Percentiles rank a stretch among this genome's conserved stretches.
Conservation (phyloP, 768 basidiomycete species). For the Psilocybe tampanensis region DNA sequence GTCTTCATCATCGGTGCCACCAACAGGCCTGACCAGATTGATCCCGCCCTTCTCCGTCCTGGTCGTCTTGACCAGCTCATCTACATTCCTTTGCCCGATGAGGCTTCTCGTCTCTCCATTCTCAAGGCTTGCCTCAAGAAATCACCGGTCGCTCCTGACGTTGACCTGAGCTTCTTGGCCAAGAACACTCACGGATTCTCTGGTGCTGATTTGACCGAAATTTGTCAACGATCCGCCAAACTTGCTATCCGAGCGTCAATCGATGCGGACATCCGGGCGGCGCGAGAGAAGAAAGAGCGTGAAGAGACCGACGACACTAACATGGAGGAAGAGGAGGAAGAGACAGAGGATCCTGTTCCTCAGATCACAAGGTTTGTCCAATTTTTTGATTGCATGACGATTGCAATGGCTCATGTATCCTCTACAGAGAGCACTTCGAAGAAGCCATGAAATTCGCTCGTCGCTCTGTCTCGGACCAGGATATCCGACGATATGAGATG, state of each 20-base stretch:
- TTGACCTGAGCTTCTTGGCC: slow-evolving; percentile 85
- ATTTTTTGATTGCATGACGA: slow-evolving; percentile 7
- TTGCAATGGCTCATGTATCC: not conserved
- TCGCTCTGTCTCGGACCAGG: slow-evolving; percentile 94
- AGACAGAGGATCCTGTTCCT: slow-evolving; percentile 89
- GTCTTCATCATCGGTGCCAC: slow-evolving; percentile 98
- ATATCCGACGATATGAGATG: slow-evolving; percentile 98
- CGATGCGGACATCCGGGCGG: slow-evolving; percentile 82
- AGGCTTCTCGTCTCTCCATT: slow-evolving; percentile 87
- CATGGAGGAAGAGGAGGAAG: slow-evolving; percentile 73
- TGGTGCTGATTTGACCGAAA: slow-evolving; percentile 99
- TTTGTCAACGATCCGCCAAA: slow-evolving; percentile 97
- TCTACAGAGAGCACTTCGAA: slow-evolving; percentile 87
- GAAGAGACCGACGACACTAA: slow-evolving; percentile 77
- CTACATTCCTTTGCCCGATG: slow-evolving; percentile 98
- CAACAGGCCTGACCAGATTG: slow-evolving; percentile 96
- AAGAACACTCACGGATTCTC: slow-evolving; percentile 97
- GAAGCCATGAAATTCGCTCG: slow-evolving; percentile 98
- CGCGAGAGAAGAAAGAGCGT: slow-evolving; percentile 79
- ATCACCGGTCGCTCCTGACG: slow-evolving; percentile 81
- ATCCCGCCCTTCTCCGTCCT: slow-evolving; percentile 89
- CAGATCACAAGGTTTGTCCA: slow-evolving; percentile 69
- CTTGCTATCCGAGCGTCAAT: slow-evolving; percentile 95
- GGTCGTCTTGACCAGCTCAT: slow-evolving; percentile 99
- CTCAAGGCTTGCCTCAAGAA: slow-evolving; percentile 91